These are phyloP conservation scores for Epichloe amarillans DNA, from an alignment of 2,329 filamentous ascomycete species.

Conservation along the genomic window DNA sequence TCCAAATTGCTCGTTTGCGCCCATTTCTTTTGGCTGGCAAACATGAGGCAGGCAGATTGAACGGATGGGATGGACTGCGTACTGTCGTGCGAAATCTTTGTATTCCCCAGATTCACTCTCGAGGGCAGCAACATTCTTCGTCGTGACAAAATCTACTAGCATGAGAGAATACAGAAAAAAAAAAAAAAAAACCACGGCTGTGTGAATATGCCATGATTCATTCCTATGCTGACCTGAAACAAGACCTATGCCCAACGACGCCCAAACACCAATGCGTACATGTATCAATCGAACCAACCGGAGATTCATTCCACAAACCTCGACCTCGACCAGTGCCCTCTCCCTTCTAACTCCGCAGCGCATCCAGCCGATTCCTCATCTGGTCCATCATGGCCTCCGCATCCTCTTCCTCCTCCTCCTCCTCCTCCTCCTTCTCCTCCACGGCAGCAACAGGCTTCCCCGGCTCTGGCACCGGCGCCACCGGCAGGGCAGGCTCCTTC, in stretches of 20 bases:
- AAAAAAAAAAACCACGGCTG: neutral
- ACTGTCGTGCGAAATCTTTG: too few relatives aligned
- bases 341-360: conserved; percentile 59
- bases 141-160: too few relatives aligned
- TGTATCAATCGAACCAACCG: neutral
- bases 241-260: neutral
- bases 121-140: too few relatives aligned
- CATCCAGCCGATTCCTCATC: conserved; percentile 86
- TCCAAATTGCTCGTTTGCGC: too few relatives aligned
- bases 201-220: neutral
- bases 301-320: neutral
- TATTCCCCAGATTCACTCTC: too few relatives aligned
- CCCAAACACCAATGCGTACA: neutral
- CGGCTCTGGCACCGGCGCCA: conserved; percentile 35
- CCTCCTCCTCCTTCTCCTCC: conserved; percentile 46
- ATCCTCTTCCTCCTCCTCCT: conserved; percentile 47
- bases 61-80: too few relatives aligned
- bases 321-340: neutral
- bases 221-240: neutral
- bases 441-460: conserved; percentile 37
- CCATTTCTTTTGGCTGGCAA: too few relatives aligned
- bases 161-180: neutral
- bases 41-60: too few relatives aligned
- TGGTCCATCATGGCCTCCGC: conserved; percentile 83
- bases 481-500: conserved; percentile 45